Evolutionary conservation across 164 flowering plant genomes (phyloP), one percentile per base, ranked within the genome.

Genomic region (Nymphaea colorata): DNA sequence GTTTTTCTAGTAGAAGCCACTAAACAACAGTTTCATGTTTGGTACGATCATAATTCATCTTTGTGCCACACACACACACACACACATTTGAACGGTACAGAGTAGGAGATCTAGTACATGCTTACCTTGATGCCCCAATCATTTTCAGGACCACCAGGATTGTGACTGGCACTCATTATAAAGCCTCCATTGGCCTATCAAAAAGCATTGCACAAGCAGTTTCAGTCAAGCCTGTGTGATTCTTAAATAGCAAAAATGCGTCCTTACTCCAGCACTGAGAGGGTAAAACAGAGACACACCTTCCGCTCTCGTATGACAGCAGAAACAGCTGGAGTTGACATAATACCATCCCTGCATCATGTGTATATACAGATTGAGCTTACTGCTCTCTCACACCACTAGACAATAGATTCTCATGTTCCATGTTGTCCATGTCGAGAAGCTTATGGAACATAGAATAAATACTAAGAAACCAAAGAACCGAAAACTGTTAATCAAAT

Each of bases 121-220:
- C 44, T 77, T 71, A 93, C 99, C 98, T 94, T 94, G 79, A 91
- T 87, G 64, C 99, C 99, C 99, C 99, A 94, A 69, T 94, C 99
- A 78, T 94, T 88, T 64, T 94, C 98, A 68, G 96, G 97, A 16
- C 98, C 99, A 68, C 99, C 99, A 71, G 96, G 99, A 82, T 94
- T 94, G 73, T 94, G 98, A 77, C 99, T 94, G 67, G 97, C 99
- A 78, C 99, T 94, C 99, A 94, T 94, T 80, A 94, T 91, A 74
- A 94, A 94, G 59, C 99, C 99, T 71, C 99, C 99, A 82, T 91
- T 91, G 64, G 99, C 99, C 99, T 94, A 83, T 72, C 59, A 68
- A 65, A 71, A 57, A 15, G 59, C 62, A 61, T 61, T 61, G 12
- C 7, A 17, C 25, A 61, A 3, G 42, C 64, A 61, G 42, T 7